Evolutionary conservation across 2,329 filamentous ascomycete species (phyloP), one percentile per base, ranked within the genome.

Genomic region (Alternaria infectoria): DNA sequence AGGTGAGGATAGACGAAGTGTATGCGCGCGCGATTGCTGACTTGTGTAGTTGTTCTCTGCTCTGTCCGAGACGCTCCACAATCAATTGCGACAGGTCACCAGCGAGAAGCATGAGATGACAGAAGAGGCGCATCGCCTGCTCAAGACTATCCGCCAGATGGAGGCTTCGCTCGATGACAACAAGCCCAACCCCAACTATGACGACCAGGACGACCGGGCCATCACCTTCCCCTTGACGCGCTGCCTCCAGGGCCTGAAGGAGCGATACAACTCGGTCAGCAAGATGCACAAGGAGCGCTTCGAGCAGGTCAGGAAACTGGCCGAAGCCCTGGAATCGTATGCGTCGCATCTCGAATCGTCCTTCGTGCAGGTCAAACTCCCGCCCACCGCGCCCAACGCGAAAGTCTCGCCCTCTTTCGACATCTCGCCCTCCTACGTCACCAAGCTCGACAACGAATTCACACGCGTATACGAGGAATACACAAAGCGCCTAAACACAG

Each of bases 381-480:
- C 96, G 2, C 95, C 95, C 0, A 93, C 91, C 4, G 88, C 88
- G 2, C 89, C 91, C 6, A 91, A 93, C 69, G 89, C 92, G 49
- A 89, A 90, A 12, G 86, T 97, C 43, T 88, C 94, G 1, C 88
- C 93, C 3, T 91, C 87, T 56, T 98, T 99, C 79, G 94, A 98
- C 74, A 88, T 99, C n/a, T 97, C 95, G 0, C 89, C 92, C 0
- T 86, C 90, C 5, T 99, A 98, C 75, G 92, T 97, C 57, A 88
- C 92, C 65, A 89, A 90, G 61, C 87, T 99, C 19, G 95, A 99
- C 77, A 86, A 87, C 57, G 96, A 99, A 80, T 99, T 98, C 77
- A 93, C 93, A 11, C 89, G 93, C 64, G 93, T 99, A 19, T 98
- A 98, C 80, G 93, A 98, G 75, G 96, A 99, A 82, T 99, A 98